A percentile compares a stretch with the other conserved stretches of the same genome.
Evolutionary conservation across 1,139 yeast species (phyloP).

Genomic region (Debaryomyces nepalensis): DNA sequence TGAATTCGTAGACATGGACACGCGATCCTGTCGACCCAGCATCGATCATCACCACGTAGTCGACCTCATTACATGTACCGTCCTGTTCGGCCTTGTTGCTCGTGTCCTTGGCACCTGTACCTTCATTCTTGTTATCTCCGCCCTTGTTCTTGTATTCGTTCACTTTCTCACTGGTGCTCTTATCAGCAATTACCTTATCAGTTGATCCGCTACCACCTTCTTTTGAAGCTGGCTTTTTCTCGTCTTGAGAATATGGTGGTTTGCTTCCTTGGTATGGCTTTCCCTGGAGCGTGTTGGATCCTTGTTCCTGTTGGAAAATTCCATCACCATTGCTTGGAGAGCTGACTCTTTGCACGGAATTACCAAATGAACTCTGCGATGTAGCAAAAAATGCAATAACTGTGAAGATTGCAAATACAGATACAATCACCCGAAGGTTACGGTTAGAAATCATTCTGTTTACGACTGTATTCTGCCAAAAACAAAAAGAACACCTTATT

Average conservation of each 20-base stretch:
- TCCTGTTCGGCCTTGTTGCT: conserved; percentile 11
- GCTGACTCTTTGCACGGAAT: conserved; percentile 32
- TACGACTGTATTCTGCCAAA: neutral
- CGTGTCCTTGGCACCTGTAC: conserved; percentile 9
- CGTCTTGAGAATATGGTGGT: conserved; percentile 38
- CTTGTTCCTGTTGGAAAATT: conserved; percentile 25
- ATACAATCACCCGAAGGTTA: conserved; percentile 40
- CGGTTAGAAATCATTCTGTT: conserved; percentile 38
- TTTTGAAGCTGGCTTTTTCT: conserved; percentile 11
- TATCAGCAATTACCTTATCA: conserved; percentile 30
- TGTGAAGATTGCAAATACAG: conserved; percentile 39
- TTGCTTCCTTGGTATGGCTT: conserved; percentile 37
- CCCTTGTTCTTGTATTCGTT: conserved; percentile 14
- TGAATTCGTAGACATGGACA: conserved; percentile 90
- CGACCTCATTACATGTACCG: conserved; percentile 34
- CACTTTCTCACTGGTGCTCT: conserved; percentile 17
- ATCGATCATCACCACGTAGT: conserved; percentile 84
- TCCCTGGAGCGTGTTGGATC: conserved; percentile 39
- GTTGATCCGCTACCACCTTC: conserved; percentile 12
- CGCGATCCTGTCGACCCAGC: conserved; percentile 98
- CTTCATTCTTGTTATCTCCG: conserved; percentile 8
- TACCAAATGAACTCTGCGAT: conserved; percentile 35
- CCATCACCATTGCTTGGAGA: conserved; percentile 31
- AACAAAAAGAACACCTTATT: neutral
- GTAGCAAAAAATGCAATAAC: conserved; percentile 42